Percentiles rank a stretch among this genome's conserved stretches.
These are phyloP conservation scores for Fraxinus sp. DNA, from an alignment of 305 asterid genomes.

Conservation along the genomic window DNA sequence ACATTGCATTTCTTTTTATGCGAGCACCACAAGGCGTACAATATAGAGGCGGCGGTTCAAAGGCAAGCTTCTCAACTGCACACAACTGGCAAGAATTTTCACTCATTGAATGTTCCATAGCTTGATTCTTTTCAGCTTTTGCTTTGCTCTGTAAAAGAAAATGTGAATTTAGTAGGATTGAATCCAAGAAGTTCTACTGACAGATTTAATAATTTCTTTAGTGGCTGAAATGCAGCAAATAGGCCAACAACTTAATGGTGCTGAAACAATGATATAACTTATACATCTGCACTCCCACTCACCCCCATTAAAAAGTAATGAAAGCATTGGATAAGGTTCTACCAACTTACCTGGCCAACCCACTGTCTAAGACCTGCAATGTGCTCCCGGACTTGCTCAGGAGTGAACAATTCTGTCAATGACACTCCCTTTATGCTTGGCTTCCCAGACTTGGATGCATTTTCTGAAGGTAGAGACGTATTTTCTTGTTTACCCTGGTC, in stretches of 20 bases:
- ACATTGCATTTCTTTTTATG: slow-evolving; percentile 87
- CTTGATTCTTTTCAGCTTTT: slow-evolving; percentile 93
- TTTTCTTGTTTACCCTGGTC: slow-evolving; percentile 56
- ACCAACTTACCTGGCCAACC: slow-evolving; percentile 91
- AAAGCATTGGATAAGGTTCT: slow-evolving; percentile 14
- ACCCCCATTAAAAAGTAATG: slow-evolving; percentile 5
- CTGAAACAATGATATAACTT: slow-evolving; percentile 11
- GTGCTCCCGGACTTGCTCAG: slow-evolving; percentile 89
- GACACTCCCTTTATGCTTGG: slow-evolving; percentile 91
- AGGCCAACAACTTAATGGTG: slow-evolving; percentile 19
- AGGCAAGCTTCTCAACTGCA: slow-evolving; percentile 90
- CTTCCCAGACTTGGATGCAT: slow-evolving; percentile 81
- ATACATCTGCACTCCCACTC: not conserved
- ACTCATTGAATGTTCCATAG: slow-evolving; percentile 87
- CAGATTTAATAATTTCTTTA: slow-evolving; percentile 5
- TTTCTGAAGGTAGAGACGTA: slow-evolving; percentile 51
- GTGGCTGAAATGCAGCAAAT: slow-evolving; percentile 16
- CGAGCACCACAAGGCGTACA: slow-evolving; percentile 98
- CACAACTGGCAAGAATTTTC: slow-evolving; percentile 96
- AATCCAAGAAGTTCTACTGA: slow-evolving; percentile 13
- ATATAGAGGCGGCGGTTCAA: slow-evolving; percentile 89
- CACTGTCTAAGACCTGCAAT: slow-evolving; percentile 87
- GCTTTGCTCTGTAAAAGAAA: slow-evolving; percentile 74
- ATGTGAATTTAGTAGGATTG: slow-evolving; percentile 17
- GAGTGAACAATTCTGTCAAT: slow-evolving; percentile 86